Percentiles rank a stretch among this genome's conserved stretches.
phyloP scores from a whole-genome alignment of 495 filamentous ascomycete genomes.

The Tuber aestivum region DNA sequence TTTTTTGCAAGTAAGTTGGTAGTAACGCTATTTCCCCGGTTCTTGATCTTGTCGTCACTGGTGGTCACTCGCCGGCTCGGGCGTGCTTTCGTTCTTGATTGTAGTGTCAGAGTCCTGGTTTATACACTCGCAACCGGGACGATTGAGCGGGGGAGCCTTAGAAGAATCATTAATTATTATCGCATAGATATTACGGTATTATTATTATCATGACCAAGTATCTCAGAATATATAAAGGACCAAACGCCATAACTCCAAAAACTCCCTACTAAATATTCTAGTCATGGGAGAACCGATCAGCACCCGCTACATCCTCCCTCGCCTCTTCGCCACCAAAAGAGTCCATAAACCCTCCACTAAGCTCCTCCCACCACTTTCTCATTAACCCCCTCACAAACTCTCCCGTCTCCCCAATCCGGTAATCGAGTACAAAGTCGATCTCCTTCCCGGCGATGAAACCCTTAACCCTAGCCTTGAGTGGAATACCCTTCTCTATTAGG shows the following conservation, averaged over 20 bases:
- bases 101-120: background rate
- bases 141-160: background rate
- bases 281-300: background rate
- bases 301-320: background rate
- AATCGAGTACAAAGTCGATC: conserved; percentile 26
- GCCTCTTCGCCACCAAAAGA: background rate
- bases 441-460: conserved; percentile 20
- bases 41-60: background rate
- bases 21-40: background rate
- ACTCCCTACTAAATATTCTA: background rate
- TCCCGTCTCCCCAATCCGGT: conserved; percentile 17
- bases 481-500: conserved; percentile 27
- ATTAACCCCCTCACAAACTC: conserved; percentile 20
- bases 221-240: background rate
- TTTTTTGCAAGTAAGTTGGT: too few relatives aligned
- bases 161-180: background rate
- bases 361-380: conserved; percentile 20
- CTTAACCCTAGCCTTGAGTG: conserved; percentile 25
- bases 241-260: background rate
- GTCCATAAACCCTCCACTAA: conserved; percentile 12
- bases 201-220: background rate
- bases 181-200: background rate
- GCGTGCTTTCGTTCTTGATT: background rate
- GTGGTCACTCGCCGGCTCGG: background rate
- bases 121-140: background rate